phyloP scores from a whole-genome alignment of 139 green algal genomes.

The Picochlorum sp. region DNA sequence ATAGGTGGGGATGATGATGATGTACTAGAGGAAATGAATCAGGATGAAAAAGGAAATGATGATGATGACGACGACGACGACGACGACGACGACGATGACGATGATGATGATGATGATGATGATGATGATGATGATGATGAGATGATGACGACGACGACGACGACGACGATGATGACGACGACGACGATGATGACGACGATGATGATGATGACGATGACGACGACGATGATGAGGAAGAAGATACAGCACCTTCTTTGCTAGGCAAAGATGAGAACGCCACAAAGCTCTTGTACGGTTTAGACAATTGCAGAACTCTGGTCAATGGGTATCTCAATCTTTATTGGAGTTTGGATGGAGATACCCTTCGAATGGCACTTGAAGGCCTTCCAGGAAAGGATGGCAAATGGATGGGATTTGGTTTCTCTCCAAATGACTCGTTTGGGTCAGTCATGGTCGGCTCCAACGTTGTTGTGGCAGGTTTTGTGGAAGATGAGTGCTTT shows the following conservation, averaged over 20 bases:
- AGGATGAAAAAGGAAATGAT: not conserved
- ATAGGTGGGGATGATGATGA: not conserved
- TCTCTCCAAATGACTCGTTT: not conserved
- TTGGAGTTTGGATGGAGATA: slow-evolving; percentile 9
- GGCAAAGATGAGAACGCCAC: not conserved
- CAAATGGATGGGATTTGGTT: slow-evolving; percentile 23
- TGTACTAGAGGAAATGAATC: not conserved
- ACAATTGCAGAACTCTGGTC: slow-evolving; percentile 16
- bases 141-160: not conserved
- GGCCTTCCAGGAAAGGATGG: slow-evolving; percentile 9
- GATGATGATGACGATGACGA: not conserved
- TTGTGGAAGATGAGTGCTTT: slow-evolving; percentile 17
- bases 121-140: not conserved
- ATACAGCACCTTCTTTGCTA: not conserved
- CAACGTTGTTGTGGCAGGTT: slow-evolving; percentile 10
- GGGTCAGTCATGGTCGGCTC: slow-evolving; percentile 8
- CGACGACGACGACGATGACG: not conserved
- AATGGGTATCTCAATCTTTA: slow-evolving; percentile 16
- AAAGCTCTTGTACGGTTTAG: not conserved
- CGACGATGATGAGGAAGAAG: not conserved
- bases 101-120: not conserved
- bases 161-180: not conserved
- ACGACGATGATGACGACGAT: not conserved
- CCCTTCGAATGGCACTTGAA: slow-evolving; percentile 7
- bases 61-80: not conserved